Evolutionary conservation across 345 rosid species (phyloP).

Genomic region (Abelmoschus esculentus): DNA sequence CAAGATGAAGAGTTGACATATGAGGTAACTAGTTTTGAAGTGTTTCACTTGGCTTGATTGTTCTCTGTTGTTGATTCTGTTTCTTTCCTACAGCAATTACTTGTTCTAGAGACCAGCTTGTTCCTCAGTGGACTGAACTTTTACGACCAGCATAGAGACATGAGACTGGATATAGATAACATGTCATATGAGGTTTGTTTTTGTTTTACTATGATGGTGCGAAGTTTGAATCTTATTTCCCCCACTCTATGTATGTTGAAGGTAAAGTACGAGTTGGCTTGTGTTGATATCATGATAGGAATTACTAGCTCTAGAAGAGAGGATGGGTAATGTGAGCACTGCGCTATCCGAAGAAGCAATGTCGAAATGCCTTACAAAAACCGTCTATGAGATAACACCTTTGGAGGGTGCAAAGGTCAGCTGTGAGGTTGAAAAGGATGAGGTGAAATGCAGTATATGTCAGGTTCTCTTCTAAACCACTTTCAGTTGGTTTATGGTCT

Average conservation of each 20-base stretch:
- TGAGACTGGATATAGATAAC: conserved; percentile 94
- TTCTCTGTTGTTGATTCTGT: background rate
- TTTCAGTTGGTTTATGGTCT: background rate
- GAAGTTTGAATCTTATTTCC: background rate
- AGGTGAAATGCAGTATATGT: conserved; percentile 24
- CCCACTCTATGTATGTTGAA: background rate
- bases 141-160: conserved; percentile 82
- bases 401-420: conserved; percentile 22
- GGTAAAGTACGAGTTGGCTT: background rate
- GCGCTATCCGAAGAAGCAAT: conserved; percentile 83
- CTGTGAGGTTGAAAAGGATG: conserved; percentile 33
- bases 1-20: conserved; percentile 75
- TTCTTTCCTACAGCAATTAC: conserved; percentile 60
- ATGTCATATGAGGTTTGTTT: conserved; percentile 92
- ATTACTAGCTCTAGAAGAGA: conserved; percentile 87
- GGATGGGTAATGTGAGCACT: conserved; percentile 92
- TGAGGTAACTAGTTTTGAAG: conserved; percentile 46
- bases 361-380: conserved; percentile 53
- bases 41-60: conserved; percentile 7
- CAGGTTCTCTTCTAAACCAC: conserved; percentile 45
- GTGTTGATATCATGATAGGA: conserved; percentile 43
- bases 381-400: conserved; percentile 36
- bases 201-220: background rate
- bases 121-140: conserved; percentile 64
- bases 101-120: conserved; percentile 71